phyloP scores from a whole-genome alignment of 371 early-diverging fungal species.

The Actinomortierella ambigua region DNA sequence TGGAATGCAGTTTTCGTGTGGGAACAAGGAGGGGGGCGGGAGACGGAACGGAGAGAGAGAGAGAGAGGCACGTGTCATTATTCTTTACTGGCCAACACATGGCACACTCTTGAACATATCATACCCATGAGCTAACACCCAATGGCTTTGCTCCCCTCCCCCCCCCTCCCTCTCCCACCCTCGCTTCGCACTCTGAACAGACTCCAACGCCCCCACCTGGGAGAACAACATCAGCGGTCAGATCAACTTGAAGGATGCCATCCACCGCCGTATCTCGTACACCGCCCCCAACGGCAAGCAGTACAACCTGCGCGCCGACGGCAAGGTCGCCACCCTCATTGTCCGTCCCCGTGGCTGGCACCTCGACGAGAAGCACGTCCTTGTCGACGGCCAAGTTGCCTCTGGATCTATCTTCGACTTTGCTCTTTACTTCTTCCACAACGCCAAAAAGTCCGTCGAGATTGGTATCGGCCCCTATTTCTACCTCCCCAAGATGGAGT shows the following conservation, averaged over 20 bases:
- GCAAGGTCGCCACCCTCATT: conserved; percentile 84
- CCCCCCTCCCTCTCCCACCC: no score
- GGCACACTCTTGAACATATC: no score
- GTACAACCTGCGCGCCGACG: conserved; percentile 85
- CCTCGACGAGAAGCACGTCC: conserved; percentile 92
- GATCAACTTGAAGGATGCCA: conserved; percentile 92
- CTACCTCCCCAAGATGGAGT: conserved; percentile 97
- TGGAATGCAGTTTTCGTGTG: no score
- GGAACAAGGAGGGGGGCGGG: no score
- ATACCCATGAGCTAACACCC: no score
- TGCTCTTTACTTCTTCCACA: conserved; percentile 96
- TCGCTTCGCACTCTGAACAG: no score
- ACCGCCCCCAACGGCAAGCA: conserved; percentile 89
- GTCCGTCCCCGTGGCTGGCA: conserved; percentile 98
- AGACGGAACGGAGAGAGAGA: no score
- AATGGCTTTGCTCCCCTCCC: no score
- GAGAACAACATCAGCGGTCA: conserved; percentile 87
- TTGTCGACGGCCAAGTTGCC: conserved; percentile 88
- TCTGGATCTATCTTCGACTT: conserved; percentile 96
- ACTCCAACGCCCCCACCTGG: conserved; percentile 96
- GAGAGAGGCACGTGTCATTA: no score
- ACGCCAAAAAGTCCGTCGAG: conserved; percentile 79
- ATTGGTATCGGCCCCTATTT: conserved; percentile 96
- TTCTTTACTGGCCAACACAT: no score
- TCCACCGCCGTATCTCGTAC: conserved; percentile 83